These are phyloP conservation scores for Suhomyces taliae DNA, from an alignment of 1,139 yeast genomes.

Conservation along the genomic window DNA sequence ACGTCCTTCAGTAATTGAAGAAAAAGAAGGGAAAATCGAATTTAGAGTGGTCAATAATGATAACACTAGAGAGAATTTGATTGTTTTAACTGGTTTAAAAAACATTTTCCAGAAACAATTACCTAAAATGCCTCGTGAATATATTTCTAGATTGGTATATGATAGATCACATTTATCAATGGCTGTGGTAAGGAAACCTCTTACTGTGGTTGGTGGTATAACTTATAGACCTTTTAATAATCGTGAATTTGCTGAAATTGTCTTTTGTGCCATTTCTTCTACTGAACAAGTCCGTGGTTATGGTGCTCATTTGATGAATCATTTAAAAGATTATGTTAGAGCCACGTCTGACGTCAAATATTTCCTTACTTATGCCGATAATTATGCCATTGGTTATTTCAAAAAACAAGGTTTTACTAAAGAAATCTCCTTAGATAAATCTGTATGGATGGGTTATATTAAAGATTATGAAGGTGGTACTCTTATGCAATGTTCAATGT, in stretches of 20 bases:
- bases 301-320: constrained; percentile 99
- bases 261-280: constrained; percentile 95
- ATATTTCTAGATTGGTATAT: constrained; percentile 89
- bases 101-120: constrained; percentile 95
- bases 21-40: constrained; percentile 86
- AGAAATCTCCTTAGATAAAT: constrained; percentile 81
- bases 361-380: constrained; percentile 95
- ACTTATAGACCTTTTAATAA: constrained; percentile 92
- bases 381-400: constrained; percentile 97
- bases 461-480: constrained; percentile 99
- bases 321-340: constrained; percentile 89
- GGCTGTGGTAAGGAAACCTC: constrained; percentile 91
- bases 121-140: constrained; percentile 98
- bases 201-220: constrained; percentile 96
- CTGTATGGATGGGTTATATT: constrained; percentile 97
- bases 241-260: constrained; percentile 94
- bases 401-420: constrained; percentile 98
- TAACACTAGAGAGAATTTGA: constrained; percentile 79
- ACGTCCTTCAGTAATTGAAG: constrained; percentile 91
- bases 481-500: constrained; percentile 94
- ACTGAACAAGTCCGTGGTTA: constrained; percentile 98
- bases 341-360: constrained; percentile 85
- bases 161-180: constrained; percentile 93
- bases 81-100: constrained; percentile 90
- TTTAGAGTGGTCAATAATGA: constrained; percentile 96